phyloP scores from a whole-genome alignment of 2,329 filamentous ascomycete genomes.

The Phyllosticta capitalensis region DNA sequence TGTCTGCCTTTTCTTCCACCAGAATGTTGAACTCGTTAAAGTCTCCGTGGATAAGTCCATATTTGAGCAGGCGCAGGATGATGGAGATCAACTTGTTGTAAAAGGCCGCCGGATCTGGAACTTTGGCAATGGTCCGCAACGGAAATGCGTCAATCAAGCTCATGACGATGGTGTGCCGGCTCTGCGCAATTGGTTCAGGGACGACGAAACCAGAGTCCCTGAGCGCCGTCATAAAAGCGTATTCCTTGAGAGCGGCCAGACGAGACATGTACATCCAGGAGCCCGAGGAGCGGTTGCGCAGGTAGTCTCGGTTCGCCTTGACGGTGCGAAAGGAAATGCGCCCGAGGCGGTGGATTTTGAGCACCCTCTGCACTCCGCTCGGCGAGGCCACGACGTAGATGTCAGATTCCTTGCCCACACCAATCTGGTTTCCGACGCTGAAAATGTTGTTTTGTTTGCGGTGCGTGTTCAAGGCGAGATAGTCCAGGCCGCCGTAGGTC shows the following conservation, averaged over 20 bases:
- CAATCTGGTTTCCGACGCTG: constrained; percentile 88
- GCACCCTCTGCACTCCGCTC: constrained; percentile 64
- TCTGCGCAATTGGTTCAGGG: constrained; percentile 78
- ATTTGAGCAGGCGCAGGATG: constrained; percentile 71
- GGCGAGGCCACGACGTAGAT: constrained; percentile 88
- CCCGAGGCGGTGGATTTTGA: constrained; percentile 93
- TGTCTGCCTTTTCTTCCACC: constrained; percentile 59
- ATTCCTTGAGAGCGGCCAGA: constrained; percentile 88
- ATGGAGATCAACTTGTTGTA: constrained; percentile 87
- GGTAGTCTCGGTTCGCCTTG: constrained; percentile 91
- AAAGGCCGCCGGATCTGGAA: constrained; percentile 73
- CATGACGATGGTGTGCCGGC: constrained; percentile 95
- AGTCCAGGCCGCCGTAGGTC: constrained; percentile 94
- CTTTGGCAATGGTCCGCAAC: constrained; percentile 73
- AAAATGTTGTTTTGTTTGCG: constrained; percentile 72
- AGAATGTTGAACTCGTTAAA: constrained; percentile 99
- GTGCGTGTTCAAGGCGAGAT: constrained; percentile 88
- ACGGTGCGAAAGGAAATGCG: constrained; percentile 96
- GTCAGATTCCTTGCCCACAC: constrained; percentile 95
- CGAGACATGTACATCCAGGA: constrained; percentile 98
- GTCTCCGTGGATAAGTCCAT: constrained; percentile 92
- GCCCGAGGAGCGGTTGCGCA: constrained; percentile 67
- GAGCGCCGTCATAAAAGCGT: constrained; percentile 84
- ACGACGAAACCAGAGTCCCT: constrained; percentile 79
- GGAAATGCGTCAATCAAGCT: constrained; percentile 85